Percentiles rank a stretch among this genome's conserved stretches.
These are phyloP conservation scores for Fomes fomentarius DNA, from an alignment of 1,284 basidiomycete species.

Conservation along the genomic window DNA sequence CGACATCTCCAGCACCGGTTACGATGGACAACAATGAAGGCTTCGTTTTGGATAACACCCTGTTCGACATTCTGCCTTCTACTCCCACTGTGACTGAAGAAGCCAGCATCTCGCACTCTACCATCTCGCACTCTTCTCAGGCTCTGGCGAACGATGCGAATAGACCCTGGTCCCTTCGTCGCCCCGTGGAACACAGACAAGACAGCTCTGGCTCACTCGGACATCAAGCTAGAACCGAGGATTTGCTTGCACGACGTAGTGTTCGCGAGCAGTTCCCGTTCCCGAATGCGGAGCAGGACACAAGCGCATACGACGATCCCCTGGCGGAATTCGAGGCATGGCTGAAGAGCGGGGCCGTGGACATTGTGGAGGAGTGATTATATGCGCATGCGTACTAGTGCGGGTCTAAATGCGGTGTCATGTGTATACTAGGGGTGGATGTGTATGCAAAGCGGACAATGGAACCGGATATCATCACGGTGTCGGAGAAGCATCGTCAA, in stretches of 20 bases:
- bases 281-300: not conserved
- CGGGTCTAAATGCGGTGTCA: constrained; percentile 15
- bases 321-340: constrained; percentile 52
- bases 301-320: constrained; percentile 33
- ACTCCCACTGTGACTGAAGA: constrained; percentile 18
- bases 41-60: constrained; percentile 38
- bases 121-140: not conserved
- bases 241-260: too few relatives aligned
- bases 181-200: not conserved
- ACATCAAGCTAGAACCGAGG: too few relatives aligned
- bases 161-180: not conserved
- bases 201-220: not conserved
- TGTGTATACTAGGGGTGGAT: constrained; percentile 5
- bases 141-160: not conserved
- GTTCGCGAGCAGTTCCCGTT: not conserved
- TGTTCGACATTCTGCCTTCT: constrained; percentile 35
- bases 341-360: constrained; percentile 48
- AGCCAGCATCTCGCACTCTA: too few relatives aligned
- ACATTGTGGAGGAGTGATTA: constrained; percentile 34
- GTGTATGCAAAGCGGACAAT: not conserved
- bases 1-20: constrained; percentile 4
- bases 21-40: constrained; percentile 30
- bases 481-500: not conserved
- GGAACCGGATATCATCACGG: constrained; percentile 1
- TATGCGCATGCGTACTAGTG: constrained; percentile 1